These are phyloP conservation scores for Sedum album DNA, from an alignment of 164 flowering plant genomes.

Conservation along the genomic window DNA sequence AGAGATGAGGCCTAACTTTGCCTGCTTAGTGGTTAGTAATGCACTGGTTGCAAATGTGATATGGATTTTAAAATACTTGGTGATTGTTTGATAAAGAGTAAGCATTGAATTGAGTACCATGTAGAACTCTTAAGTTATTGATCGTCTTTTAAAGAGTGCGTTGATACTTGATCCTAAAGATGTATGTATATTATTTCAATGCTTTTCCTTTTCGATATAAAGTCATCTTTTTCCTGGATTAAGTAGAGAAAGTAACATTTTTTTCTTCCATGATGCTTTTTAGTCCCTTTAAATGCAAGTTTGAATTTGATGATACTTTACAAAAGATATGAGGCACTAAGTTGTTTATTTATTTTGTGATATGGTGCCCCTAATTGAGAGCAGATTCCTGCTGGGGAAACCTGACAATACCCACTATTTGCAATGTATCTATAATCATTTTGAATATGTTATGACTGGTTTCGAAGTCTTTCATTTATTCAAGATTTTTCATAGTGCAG, in stretches of 20 bases:
- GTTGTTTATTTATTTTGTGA: background rate
- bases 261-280: background rate
- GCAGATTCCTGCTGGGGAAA: background rate
- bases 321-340: background rate
- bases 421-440: background rate
- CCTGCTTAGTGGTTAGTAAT: background rate
- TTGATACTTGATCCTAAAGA: background rate
- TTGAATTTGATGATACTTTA: background rate
- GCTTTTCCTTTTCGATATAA: background rate
- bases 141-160: background rate
- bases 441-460: background rate
- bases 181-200: background rate
- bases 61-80: background rate
- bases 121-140: background rate
- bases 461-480: background rate
- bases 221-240: background rate
- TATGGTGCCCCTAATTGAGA: background rate
- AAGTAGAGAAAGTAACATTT: background rate
- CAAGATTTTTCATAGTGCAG: background rate
- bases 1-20: background rate
- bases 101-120: background rate
- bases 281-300: background rate
- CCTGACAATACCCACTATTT: background rate
- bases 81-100: background rate
- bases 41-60: background rate